Evolutionary conservation across 805 yeast genomes (phyloP), one percentile per base, ranked within the genome.

Genomic region (Yarrowia divulgata): DNA sequence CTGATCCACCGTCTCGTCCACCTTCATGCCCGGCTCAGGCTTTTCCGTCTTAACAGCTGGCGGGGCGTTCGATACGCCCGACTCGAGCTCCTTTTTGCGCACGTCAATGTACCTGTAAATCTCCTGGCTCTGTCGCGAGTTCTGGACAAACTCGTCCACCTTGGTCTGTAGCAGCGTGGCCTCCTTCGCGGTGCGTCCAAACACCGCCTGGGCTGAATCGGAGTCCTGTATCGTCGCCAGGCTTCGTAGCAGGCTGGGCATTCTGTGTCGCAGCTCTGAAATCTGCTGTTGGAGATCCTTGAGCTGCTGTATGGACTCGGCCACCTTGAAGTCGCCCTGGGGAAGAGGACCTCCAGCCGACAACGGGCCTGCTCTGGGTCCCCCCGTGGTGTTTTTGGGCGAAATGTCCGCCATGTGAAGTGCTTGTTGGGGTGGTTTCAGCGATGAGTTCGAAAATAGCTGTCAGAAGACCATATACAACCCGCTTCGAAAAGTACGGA

Each of bases 71-170:
- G 29, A 19, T 10, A 19, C 39, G 6, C 66, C 66, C 3, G 40
- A 34, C 40, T 43, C 66, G 10, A 60, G 50, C 66, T 63, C 68
- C 39, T 48, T 46, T 39, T 48, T 63, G 37, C 68, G 57, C 1
- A 16, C 10, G 29, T 48, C 68, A 13, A 63, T 63, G 37, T 48
- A 63, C 8, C 39, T 63, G 57, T 37, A 63, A 23, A 63, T 48
- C 46, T 16, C 48, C 57, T 63, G 57, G 57, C 68, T 63, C 57
- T 63, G 68, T 6, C 39, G 68, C 37, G 57, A 48, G 10, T 49
- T 48, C 48, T 48, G 48, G 12, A 63, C 68, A 23, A 63, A 49
- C 68, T 63, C 68, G 35, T 63, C 68, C 48, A 63, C 68, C 55
- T 63, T 48, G n/a, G 55, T 5, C 39, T 63, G 68, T 2, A 63